Evolutionary conservation across 306 rosid genomes (phyloP).

Genomic region (Cercis canadensis): DNA sequence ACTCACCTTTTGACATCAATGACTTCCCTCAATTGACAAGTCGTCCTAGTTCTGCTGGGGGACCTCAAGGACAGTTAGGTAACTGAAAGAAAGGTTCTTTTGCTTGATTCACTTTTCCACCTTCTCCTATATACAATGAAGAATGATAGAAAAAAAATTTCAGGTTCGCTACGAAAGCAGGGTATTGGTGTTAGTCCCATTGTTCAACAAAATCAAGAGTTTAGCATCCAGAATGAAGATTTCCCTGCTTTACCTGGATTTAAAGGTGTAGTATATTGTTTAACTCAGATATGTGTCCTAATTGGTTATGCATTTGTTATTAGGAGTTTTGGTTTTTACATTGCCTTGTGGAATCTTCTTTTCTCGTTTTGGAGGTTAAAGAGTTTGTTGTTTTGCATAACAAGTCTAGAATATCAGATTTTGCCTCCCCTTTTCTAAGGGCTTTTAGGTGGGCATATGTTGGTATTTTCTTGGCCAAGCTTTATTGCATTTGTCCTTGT

Average conservation of each 20-base stretch:
- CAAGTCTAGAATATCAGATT: slow-evolving; percentile 3
- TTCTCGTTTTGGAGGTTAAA: slow-evolving; percentile 8
- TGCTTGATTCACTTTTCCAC: slow-evolving; percentile 21
- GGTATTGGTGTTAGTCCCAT: slow-evolving; percentile 93
- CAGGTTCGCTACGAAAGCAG: slow-evolving; percentile 96
- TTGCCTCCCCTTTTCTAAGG: background rate
- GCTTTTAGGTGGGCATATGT: background rate
- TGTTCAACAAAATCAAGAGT: slow-evolving; percentile 97
- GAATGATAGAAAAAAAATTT: slow-evolving; percentile 39
- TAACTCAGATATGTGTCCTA: background rate
- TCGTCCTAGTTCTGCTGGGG: slow-evolving; percentile 98
- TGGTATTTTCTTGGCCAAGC: background rate
- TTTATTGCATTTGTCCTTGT: background rate
- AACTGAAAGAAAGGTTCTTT: slow-evolving; percentile 32
- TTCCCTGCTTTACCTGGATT: slow-evolving; percentile 97
- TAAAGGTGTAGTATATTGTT: slow-evolving; percentile 71
- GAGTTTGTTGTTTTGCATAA: background rate
- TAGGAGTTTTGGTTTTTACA: slow-evolving; percentile 1
- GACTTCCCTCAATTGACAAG: slow-evolving; percentile 92
- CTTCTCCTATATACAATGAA: slow-evolving; percentile 10
- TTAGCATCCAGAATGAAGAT: slow-evolving; percentile 97
- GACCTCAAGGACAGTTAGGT: slow-evolving; percentile 98
- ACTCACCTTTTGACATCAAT: slow-evolving; percentile 86
- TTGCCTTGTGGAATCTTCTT: slow-evolving; percentile 7
- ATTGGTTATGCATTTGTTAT: slow-evolving; percentile 8